A percentile compares a stretch with the other conserved stretches of the same genome.
Evolutionary conservation across 805 yeast species (phyloP).

Genomic region (Ogataea glucozyma): DNA sequence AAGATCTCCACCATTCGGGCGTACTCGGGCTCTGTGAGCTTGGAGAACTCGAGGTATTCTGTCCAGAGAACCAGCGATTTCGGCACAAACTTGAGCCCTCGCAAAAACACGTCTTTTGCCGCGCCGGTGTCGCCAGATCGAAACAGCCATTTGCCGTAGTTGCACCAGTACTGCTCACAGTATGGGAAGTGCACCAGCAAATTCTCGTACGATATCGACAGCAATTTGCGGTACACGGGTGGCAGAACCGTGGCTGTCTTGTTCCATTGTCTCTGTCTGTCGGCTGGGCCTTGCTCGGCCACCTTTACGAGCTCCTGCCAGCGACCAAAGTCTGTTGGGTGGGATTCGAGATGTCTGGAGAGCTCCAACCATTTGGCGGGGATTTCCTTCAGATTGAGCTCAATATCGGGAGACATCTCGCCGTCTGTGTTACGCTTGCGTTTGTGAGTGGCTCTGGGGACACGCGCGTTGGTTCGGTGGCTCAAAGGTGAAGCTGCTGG

Average conservation of each 20-base stretch:
- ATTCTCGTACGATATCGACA: slow-evolving; percentile 43
- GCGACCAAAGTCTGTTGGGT: slow-evolving; percentile 36
- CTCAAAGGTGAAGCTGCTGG: background rate
- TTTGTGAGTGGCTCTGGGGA: too few relatives aligned
- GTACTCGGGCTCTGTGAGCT: slow-evolving; percentile 34
- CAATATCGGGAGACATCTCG: slow-evolving; percentile 4
- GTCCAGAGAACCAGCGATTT: slow-evolving; percentile 54
- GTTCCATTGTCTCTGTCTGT: slow-evolving; percentile 8
- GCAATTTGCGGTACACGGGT: slow-evolving; percentile 31
- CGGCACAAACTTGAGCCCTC: slow-evolving; percentile 42
- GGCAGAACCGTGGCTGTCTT: slow-evolving; percentile 6
- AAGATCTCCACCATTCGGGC: slow-evolving; percentile 38
- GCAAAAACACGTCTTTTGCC: slow-evolving; percentile 39
- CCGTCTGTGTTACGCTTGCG: background rate
- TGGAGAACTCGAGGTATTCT: slow-evolving; percentile 44
- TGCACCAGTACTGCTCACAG: slow-evolving; percentile 58
- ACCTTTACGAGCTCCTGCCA: slow-evolving; percentile 41
- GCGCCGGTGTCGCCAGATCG: slow-evolving; percentile 42
- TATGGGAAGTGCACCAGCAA: slow-evolving; percentile 50
- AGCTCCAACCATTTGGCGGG: slow-evolving; percentile 34
- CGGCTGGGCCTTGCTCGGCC: slow-evolving; percentile 33
- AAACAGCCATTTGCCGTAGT: slow-evolving; percentile 50
- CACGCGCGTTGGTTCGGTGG: too few relatives aligned
- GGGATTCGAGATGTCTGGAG: slow-evolving; percentile 35
- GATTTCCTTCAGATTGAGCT: slow-evolving; percentile 21